Base-by-base conservation (phyloP, 805 yeast genomes). In the Ogataea methylovora region DNA sequence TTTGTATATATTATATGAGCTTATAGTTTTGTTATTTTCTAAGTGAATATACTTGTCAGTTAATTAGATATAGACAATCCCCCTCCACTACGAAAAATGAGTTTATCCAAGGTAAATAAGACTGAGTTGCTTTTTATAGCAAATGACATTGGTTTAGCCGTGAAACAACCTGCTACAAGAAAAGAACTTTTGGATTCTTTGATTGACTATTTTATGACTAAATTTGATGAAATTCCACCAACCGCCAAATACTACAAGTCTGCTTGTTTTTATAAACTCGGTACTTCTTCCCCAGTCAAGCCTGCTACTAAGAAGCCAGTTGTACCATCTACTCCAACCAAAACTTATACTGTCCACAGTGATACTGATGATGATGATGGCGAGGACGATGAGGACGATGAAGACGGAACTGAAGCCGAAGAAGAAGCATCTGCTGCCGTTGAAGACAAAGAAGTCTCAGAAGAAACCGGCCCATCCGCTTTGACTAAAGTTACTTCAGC, bases 81-180 rank as follows among this genome's bases (percentile, higher is more conserved):
- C n/a, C n/a, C 25, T 11, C 12, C 25, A 23, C 10, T 12, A 23
- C 25, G 12, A 12, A 33, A 13, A 21, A 48, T 49, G 54, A 38
- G 50, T 4, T 39, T 56, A 24, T 32, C 41, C 8, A 57, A 48
- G 44, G 54, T 50, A 35, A 58, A 60, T 5, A 57, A 54, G 33
- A 45, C 48, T 20, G 59, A 56, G 34, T 39, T 58, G 34, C 38
- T 38, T 23, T 60, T 51, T 15, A 47, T 58, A n/a, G 60, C 60
- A 12, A 44, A 38, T n/a, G 57, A 48, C 6, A 27, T 55, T 19
- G 43, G 43, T 5, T 37, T 57, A 26, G 50, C 43, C 27, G 36
- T 51, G 29, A 23, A 45, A 16, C 39, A 29, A 2, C 43, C 48
- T 32, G 45, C 46, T 22, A 51, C 52, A 32, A 58, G 56, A 39